Evolutionary conservation across 768 basidiomycete genomes (phyloP).

Genomic region (Multifurca ochricompacta): DNA sequence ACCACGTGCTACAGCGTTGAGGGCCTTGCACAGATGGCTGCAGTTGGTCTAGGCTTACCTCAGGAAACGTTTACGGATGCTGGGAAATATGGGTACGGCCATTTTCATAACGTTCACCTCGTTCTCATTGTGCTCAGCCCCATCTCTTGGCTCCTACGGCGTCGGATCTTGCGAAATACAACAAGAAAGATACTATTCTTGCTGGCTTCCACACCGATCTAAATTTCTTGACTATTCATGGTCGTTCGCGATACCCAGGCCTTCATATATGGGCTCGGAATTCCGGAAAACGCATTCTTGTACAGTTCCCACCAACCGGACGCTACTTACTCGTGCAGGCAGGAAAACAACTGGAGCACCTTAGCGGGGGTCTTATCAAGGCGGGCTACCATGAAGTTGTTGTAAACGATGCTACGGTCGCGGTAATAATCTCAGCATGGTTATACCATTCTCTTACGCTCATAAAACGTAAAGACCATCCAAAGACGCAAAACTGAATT

Average conservation of each 20-base stretch:
- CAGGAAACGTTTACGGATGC: slow-evolving; percentile 66
- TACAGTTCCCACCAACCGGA: slow-evolving; percentile 75
- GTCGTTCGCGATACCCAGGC: slow-evolving; percentile 79
- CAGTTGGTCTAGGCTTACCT: slow-evolving; percentile 73
- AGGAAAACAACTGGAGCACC: slow-evolving; percentile 90
- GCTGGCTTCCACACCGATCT: slow-evolving; percentile 94
- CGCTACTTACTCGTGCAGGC: slow-evolving; percentile 87
- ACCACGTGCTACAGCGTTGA: slow-evolving; percentile 50
- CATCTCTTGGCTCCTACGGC: slow-evolving; percentile 93
- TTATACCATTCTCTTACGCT: background rate
- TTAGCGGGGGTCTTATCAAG: slow-evolving; percentile 76
- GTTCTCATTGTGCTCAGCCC: slow-evolving; percentile 32
- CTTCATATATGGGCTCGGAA: slow-evolving; percentile 95
- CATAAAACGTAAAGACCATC: slow-evolving; percentile 42
- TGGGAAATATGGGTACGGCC: slow-evolving; percentile 69
- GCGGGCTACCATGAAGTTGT: slow-evolving; percentile 96
- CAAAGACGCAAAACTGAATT: slow-evolving; percentile 46
- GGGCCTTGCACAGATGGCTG: slow-evolving; percentile 81
- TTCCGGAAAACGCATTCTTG: slow-evolving; percentile 81
- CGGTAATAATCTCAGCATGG: slow-evolving; percentile 32
- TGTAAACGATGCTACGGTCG: slow-evolving; percentile 71
- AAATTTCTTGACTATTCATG: slow-evolving; percentile 90
- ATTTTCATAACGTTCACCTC: background rate
- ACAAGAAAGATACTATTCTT: slow-evolving; percentile 71
- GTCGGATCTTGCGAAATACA: slow-evolving; percentile 78